Conservation (phyloP, 2,329 filamentous ascomycete species). For the Coniochaeta prunicola region DNA sequence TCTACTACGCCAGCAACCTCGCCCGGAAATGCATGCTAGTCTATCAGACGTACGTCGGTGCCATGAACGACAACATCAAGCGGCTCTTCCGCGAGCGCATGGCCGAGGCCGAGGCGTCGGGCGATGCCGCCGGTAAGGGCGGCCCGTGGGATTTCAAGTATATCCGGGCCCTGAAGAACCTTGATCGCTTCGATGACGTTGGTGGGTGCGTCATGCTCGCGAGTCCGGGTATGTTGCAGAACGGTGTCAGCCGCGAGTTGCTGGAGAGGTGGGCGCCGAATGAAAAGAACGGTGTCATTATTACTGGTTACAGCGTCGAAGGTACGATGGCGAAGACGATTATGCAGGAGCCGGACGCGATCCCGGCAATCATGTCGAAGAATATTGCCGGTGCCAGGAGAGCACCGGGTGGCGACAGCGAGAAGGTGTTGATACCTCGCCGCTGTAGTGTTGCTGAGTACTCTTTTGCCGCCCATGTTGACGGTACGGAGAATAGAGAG, state of each 20-base stretch:
- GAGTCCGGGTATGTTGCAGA: slow-evolving; percentile 96
- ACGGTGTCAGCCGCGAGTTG: slow-evolving; percentile 85
- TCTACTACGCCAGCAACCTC: slow-evolving; percentile 95
- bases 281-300: slow-evolving; percentile 95
- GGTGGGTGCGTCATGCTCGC: slow-evolving; percentile 96
- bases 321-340: slow-evolving; percentile 97
- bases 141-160: slow-evolving; percentile 96
- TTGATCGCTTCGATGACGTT: slow-evolving; percentile 94
- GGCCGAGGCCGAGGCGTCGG: slow-evolving; percentile 78
- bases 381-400: slow-evolving; percentile 57
- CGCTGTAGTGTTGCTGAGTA: slow-evolving; percentile 91
- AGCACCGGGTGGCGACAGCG: slow-evolving; percentile 61
- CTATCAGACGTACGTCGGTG: slow-evolving; percentile 95
- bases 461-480: slow-evolving; percentile 94
- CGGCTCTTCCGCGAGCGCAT: slow-evolving; percentile 87
- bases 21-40: slow-evolving; percentile 97
- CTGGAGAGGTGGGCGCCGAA: slow-evolving; percentile 94
- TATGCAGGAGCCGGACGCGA: slow-evolving; percentile 89
- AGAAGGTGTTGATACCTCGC: slow-evolving; percentile 85
- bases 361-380: slow-evolving; percentile 86
- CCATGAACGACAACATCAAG: slow-evolving; percentile 99
- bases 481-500: slow-evolving; percentile 89
- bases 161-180: slow-evolving; percentile 82
- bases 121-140: slow-evolving; percentile 66
- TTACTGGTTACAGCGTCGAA: slow-evolving; percentile 97